phyloP scores from a whole-genome alignment of 73 alveolate genomes.

The Durusdinium trenchii region DNA sequence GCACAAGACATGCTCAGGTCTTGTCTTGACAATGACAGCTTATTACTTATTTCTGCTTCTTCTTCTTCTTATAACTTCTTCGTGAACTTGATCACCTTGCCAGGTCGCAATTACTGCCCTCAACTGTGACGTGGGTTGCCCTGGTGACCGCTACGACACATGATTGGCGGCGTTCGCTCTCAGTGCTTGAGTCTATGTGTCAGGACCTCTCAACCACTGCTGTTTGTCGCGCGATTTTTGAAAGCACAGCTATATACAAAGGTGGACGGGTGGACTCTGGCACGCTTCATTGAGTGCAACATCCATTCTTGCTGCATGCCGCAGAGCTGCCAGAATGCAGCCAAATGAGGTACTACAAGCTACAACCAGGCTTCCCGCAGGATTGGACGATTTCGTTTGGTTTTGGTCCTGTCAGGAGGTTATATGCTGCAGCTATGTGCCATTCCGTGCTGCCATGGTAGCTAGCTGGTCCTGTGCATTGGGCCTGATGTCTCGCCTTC shows the following conservation, averaged over 20 bases:
- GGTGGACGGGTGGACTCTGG: too few species aligned
- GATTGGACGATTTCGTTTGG: too few species aligned
- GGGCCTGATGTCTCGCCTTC: not conserved
- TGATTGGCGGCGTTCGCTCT: not conserved
- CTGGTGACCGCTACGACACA: not conserved
- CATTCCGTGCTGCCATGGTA: constrained; percentile 3
- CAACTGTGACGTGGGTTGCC: constrained; percentile 24
- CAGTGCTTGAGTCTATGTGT: not conserved
- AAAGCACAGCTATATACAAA: not conserved
- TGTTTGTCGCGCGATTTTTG: too few species aligned
- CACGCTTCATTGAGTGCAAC: too few species aligned
- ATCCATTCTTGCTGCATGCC: too few species aligned
- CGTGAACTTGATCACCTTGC: not conserved
- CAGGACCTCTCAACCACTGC: not conserved
- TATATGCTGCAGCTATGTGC: not conserved
- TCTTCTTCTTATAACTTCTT: too few species aligned
- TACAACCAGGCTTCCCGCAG: too few species aligned
- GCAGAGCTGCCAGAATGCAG: too few species aligned
- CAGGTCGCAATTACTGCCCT: constrained; percentile 21
- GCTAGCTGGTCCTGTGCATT: constrained; percentile 15
- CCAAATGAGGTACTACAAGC: too few species aligned
- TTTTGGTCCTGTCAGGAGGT: not conserved
- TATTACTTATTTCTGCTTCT: too few species aligned
- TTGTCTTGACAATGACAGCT: too few species aligned
- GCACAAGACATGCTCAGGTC: not conserved